These are phyloP conservation scores for Debaryomycetaceae sp. DNA, from an alignment of 1,139 yeast genomes.

Conservation along the genomic window DNA sequence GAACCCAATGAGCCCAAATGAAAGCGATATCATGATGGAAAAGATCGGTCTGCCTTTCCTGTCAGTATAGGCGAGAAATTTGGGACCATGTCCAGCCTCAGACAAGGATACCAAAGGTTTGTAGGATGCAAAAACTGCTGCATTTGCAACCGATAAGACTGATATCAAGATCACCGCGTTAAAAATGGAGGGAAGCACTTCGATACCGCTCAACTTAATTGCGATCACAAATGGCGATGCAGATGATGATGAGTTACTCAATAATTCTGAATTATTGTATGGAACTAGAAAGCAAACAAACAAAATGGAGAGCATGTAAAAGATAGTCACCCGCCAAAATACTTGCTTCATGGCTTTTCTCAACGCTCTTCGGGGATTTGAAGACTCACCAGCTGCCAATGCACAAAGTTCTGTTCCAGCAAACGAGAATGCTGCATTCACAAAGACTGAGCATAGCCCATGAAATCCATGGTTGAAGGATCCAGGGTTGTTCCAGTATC, in stretches of 20 bases:
- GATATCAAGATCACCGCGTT: conserved; percentile 31
- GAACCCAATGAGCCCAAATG: conserved; percentile 20
- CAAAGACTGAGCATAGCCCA: conserved; percentile 53
- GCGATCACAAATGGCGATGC: conserved; percentile 16
- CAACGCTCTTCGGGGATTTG: conserved; percentile 68
- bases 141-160: conserved; percentile 30
- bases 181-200: conserved; percentile 29
- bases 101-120: conserved; percentile 43
- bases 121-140: conserved; percentile 15
- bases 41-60: conserved; percentile 43
- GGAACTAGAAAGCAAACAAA: conserved; percentile 76
- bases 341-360: conserved; percentile 76
- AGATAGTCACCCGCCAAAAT: conserved; percentile 63
- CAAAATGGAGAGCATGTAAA: conserved; percentile 67
- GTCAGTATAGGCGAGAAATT: conserved; percentile 40
- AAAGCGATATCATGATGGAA: conserved; percentile 22
- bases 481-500: conserved; percentile 85
- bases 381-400: conserved; percentile 74
- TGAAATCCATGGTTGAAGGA: conserved; percentile 64
- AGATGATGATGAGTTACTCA: conserved; percentile 9
- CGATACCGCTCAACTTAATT: conserved; percentile 26
- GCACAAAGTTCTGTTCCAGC: conserved; percentile 72
- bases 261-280: conserved; percentile 49
- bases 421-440: conserved; percentile 66
- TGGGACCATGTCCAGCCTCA: conserved; percentile 43